Base-by-base conservation (phyloP, 2,329 filamentous ascomycete species). In the Magnaporthiopsis poae region DNA sequence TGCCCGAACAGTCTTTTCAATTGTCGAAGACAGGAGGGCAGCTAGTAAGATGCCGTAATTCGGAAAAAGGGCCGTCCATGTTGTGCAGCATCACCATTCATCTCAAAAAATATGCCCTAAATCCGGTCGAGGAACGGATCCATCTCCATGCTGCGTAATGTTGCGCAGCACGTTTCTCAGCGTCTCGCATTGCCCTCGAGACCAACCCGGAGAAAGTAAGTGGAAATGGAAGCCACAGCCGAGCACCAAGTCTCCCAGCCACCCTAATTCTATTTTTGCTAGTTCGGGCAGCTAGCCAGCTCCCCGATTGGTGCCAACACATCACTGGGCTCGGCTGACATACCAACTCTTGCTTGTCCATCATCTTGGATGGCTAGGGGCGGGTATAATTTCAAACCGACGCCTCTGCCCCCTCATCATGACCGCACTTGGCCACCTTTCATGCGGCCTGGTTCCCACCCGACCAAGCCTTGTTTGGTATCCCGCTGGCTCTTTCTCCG, bases 231-330 rank as follows among this genome's bases (percentile, higher is more conserved):
- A 31, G 31, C 31, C 31, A 31, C 0, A 31, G 31, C 31, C 31
- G 5, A 31, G 31, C 33, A 11, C 2, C 9, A 2, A 35, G 11
- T 35, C 33, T 35, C 59, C 59, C 59, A 60, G 59, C 59, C 59
- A 60, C 59, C 59, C 29, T 60, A 4, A 31, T 31, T 31, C 31
- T 31, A 31, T 60, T 60, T 60, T 60, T 60, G 18, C 25, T 25
- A 11, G 13, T 11, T 11, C 31, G 31, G 31, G 3, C 31, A 31
- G 31, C 31, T 31, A 7, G 31, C 31, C 31, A 7, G 31, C 31
- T 7, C 61, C 13, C 36, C 61, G 61, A 62, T 62, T 62, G 61
- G 61, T 62, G 61, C 61, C 61, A 62, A 13, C 61, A n/a, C 61
- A 60, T 31, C 29, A 25, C 29, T 11, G 35, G 9, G 35, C 35